Evolutionary conservation across 2,329 filamentous ascomycete species (phyloP).

Genomic region (Coleophoma eucalyptorum): DNA sequence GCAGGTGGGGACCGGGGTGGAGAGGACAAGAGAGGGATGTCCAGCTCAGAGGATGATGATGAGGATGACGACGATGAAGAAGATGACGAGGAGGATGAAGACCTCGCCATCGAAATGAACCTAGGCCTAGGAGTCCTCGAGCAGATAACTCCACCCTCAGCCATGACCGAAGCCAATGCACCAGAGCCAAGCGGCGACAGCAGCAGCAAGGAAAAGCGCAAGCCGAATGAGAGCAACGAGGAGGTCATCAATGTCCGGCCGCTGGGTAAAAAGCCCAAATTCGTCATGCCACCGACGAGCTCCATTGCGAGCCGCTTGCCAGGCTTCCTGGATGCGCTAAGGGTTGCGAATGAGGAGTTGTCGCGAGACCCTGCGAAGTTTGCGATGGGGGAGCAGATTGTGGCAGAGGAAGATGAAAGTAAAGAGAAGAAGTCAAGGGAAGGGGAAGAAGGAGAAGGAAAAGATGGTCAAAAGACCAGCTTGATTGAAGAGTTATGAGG

Average conservation of each 20-base stretch:
- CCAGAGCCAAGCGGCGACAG: neutral
- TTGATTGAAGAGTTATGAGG: neutral
- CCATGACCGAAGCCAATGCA: neutral
- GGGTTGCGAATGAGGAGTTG: conserved; percentile 7
- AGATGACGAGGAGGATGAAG: neutral
- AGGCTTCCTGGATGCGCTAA: conserved; percentile 3
- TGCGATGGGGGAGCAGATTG: neutral
- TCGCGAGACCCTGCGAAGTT: neutral
- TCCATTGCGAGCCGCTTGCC: conserved; percentile 2
- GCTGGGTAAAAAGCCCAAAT: conserved; percentile 3
- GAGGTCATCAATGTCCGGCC: conserved; percentile 4
- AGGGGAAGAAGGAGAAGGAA: neutral
- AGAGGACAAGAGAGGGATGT: no score
- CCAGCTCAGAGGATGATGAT: neutral
- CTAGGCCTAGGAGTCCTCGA: conserved; percentile 12
- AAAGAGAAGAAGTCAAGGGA: neutral
- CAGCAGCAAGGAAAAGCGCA: neutral
- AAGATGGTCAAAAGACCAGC: neutral
- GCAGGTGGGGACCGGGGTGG: no score
- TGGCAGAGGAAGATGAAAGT: neutral
- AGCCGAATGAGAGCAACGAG: neutral
- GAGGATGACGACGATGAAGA: neutral
- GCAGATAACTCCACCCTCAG: conserved; percentile 1
- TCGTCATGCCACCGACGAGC: neutral
- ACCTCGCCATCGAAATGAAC: conserved; percentile 11